Evolutionary conservation across 306 rosid genomes (phyloP).

Genomic region (Ochetophila trinervis): DNA sequence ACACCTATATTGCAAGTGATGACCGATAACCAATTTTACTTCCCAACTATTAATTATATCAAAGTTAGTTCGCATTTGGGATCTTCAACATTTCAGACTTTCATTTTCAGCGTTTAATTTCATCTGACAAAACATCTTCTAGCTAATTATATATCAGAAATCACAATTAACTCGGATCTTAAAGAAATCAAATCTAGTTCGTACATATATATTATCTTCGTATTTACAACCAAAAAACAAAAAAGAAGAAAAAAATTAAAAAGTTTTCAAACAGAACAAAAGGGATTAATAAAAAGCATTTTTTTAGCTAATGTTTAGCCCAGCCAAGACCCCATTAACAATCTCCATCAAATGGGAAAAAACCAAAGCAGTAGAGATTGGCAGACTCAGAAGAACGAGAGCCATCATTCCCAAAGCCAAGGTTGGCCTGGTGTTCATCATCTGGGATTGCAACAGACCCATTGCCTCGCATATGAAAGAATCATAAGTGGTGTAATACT

Average conservation of each 20-base stretch:
- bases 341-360: conserved; percentile 30
- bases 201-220: background rate
- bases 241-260: too few relatives aligned
- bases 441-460: conserved; percentile 45
- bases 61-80: too few relatives aligned
- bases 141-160: too few relatives aligned
- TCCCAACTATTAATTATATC: too few relatives aligned
- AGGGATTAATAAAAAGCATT: too few relatives aligned
- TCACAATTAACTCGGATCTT: too few relatives aligned
- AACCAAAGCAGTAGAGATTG: conserved; percentile 27
- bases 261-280: background rate
- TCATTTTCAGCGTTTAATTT: too few relatives aligned
- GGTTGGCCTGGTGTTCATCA: conserved; percentile 54
- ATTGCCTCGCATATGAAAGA: conserved; percentile 36
- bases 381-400: conserved; percentile 28
- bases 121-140: too few relatives aligned
- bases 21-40: too few relatives aligned
- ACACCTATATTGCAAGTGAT: too few relatives aligned
- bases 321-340: conserved; percentile 8
- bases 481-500: conserved; percentile 33
- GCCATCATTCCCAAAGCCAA: conserved; percentile 34
- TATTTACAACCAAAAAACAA: too few relatives aligned
- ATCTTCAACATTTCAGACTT: too few relatives aligned
- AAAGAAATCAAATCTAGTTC: background rate
- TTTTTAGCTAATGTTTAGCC: background rate